These are phyloP conservation scores for Coniella lustricola DNA, from an alignment of 2,329 filamentous ascomycete genomes.

Conservation along the genomic window DNA sequence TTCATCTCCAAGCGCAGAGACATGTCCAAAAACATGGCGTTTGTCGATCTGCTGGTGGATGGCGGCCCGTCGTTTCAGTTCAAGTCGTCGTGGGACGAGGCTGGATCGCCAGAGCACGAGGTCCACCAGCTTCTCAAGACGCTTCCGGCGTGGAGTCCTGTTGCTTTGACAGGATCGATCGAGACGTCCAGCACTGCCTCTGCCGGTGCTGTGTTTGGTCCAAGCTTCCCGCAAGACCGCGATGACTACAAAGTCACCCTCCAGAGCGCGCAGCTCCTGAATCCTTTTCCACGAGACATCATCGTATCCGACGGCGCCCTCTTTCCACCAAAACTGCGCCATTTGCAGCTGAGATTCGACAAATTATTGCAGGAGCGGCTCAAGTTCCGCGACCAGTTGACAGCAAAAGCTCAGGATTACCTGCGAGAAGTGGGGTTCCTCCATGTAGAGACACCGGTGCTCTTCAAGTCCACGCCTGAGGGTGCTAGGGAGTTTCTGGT, in stretches of 20 bases:
- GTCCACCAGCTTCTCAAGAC: conserved; percentile 36
- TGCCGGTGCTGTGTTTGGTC: not conserved
- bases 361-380: conserved; percentile 60
- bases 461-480: conserved; percentile 97
- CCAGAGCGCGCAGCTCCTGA: conserved; percentile 58
- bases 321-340: conserved; percentile 68
- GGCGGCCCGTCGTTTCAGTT: conserved; percentile 31
- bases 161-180: conserved; percentile 37
- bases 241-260: conserved; percentile 49
- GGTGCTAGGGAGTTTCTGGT: conserved; percentile 93
- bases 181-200: conserved; percentile 19
- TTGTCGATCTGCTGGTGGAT: conserved; percentile 48
- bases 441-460: conserved; percentile 83
- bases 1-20: conserved; percentile 65
- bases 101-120: conserved; percentile 27
- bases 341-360: conserved; percentile 79
- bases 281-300: conserved; percentile 66
- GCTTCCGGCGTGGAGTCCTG: conserved; percentile 45
- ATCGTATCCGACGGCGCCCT: conserved; percentile 67
- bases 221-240: conserved; percentile 18
- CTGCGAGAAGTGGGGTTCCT: conserved; percentile 55
- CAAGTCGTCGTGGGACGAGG: conserved; percentile 32
- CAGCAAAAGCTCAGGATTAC: conserved; percentile 42
- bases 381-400: conserved; percentile 57
- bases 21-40: conserved; percentile 62